A percentile compares a stretch with the other conserved stretches of the same genome.
These are phyloP conservation scores for Hericium rajendrae DNA, from an alignment of 768 basidiomycete species.

Conservation along the genomic window DNA sequence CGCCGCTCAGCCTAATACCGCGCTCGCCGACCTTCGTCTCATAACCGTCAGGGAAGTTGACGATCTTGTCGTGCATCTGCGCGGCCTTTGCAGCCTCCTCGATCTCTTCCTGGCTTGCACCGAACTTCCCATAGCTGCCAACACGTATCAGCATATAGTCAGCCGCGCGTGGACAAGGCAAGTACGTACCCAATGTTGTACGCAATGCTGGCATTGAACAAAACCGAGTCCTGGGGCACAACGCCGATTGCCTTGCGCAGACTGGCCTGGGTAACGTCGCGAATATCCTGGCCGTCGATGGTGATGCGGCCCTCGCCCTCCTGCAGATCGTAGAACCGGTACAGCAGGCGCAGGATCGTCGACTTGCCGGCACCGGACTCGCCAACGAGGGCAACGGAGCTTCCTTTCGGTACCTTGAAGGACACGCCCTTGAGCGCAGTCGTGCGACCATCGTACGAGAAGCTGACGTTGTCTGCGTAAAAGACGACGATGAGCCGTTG, in stretches of 20 bases:
- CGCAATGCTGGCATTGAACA: conserved; percentile 61
- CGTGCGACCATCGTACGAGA: conserved; percentile 71
- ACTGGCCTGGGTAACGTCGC: conserved; percentile 75
- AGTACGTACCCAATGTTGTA: conserved; percentile 61
- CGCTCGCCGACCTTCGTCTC: conserved; percentile 87
- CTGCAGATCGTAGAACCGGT: conserved; percentile 84
- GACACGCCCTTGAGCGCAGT: conserved; percentile 69
- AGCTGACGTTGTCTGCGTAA: conserved; percentile 64
- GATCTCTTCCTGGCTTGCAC: conserved; percentile 61
- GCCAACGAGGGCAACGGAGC: conserved; percentile 84
- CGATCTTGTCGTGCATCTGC: conserved; percentile 80
- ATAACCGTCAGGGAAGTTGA: conserved; percentile 79
- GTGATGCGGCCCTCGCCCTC: conserved; percentile 72
- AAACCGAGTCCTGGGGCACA: conserved; percentile 77
- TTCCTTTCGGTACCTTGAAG: conserved; percentile 82
- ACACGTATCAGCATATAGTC: neutral
- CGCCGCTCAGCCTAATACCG: conserved; percentile 75
- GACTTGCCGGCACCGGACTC: conserved; percentile 78
- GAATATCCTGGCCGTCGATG: conserved; percentile 82
- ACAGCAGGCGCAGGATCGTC: conserved; percentile 78
- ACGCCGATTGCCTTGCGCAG: conserved; percentile 79
- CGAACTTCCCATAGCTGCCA: conserved; percentile 67
- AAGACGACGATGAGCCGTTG: neutral
- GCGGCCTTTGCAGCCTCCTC: conserved; percentile 72
- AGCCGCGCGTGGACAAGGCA: neutral